These are phyloP conservation scores for Phytophthora fragariae DNA, from an alignment of 352 stramenopile genomes.

Conservation along the genomic window DNA sequence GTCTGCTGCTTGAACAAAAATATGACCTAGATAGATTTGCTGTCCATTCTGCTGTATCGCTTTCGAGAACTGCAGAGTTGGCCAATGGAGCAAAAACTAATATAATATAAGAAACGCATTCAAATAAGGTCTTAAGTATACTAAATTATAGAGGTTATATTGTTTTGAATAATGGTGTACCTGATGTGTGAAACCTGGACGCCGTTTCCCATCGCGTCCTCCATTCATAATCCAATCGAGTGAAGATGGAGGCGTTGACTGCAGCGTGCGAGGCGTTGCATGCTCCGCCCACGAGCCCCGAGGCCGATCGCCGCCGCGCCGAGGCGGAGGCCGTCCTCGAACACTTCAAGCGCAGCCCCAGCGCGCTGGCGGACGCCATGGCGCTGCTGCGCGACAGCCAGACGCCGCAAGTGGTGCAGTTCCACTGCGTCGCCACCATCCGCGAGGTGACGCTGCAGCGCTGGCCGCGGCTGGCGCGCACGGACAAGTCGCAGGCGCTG, in stretches of 20 bases:
- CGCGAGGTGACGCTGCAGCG: slow-evolving; percentile 79
- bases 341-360: slow-evolving; percentile 85
- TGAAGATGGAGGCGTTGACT: slow-evolving; percentile 65
- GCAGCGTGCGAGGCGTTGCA: slow-evolving; percentile 77
- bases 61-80: too few relatives aligned
- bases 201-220: too few relatives aligned
- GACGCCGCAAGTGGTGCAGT: slow-evolving; percentile 69
- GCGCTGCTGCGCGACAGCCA: slow-evolving; percentile 46
- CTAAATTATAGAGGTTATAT: too few relatives aligned
- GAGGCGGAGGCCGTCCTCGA: slow-evolving; percentile 74
- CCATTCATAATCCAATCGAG: too few relatives aligned
- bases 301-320: slow-evolving; percentile 58
- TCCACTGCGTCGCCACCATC: slow-evolving; percentile 83
- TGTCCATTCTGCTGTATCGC: too few relatives aligned
- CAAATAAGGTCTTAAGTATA: too few relatives aligned
- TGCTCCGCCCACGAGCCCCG: slow-evolving; percentile 56
- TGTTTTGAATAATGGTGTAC: too few relatives aligned
- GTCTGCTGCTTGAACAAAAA: too few relatives aligned
- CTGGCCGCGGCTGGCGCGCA: slow-evolving; percentile 57
- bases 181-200: too few relatives aligned
- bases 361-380: slow-evolving; percentile 69
- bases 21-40: too few relatives aligned
- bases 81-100: too few relatives aligned
- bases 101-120: too few relatives aligned
- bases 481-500: slow-evolving; percentile 62